phyloP scores from a whole-genome alignment of 805 yeast genomes.

The Schwanniomyces yamadae region DNA sequence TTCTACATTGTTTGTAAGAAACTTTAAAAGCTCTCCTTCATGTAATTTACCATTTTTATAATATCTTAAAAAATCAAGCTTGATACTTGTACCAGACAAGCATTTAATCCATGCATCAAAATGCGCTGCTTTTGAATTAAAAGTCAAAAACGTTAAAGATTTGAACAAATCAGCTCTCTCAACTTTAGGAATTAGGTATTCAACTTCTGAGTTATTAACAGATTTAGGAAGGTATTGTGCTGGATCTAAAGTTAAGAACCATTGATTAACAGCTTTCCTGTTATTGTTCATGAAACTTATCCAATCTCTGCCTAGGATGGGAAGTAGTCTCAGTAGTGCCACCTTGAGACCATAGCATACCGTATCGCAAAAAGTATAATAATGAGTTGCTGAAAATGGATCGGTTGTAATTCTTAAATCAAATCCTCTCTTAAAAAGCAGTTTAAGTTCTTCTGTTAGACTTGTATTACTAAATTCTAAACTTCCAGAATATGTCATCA shows the following conservation, averaged over 20 bases:
- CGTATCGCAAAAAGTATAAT: constrained; percentile 13
- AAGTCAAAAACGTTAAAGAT: constrained; percentile 8
- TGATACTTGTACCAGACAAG: constrained; percentile 11
- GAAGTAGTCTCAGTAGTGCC: constrained; percentile 28
- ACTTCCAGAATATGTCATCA: constrained; percentile 7
- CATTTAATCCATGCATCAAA: constrained; percentile 12
- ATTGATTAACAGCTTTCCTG: constrained; percentile 13
- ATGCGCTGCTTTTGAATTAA: constrained; percentile 3
- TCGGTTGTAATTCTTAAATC: constrained; percentile 20
- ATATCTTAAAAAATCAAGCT: constrained; percentile 1
- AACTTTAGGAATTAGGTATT: constrained; percentile 12
- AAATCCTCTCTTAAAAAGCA: constrained; percentile 8
- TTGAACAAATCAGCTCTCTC: constrained; percentile 15
- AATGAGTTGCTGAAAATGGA: constrained; percentile 23
- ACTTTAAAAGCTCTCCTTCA: background rate
- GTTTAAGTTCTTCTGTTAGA: constrained; percentile 5
- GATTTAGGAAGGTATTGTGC: constrained; percentile 15
- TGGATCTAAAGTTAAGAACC: constrained; percentile 20
- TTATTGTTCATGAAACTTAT: constrained; percentile 12
- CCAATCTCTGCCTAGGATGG: constrained; percentile 29
- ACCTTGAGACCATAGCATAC: constrained; percentile 14
- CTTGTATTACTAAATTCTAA: background rate
- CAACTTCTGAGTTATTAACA: background rate
- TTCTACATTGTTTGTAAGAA: background rate
- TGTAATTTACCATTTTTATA: constrained; percentile 5